Base-by-base conservation (phyloP, 345 rosid species). In the Psidium friedrichsthalianum region DNA sequence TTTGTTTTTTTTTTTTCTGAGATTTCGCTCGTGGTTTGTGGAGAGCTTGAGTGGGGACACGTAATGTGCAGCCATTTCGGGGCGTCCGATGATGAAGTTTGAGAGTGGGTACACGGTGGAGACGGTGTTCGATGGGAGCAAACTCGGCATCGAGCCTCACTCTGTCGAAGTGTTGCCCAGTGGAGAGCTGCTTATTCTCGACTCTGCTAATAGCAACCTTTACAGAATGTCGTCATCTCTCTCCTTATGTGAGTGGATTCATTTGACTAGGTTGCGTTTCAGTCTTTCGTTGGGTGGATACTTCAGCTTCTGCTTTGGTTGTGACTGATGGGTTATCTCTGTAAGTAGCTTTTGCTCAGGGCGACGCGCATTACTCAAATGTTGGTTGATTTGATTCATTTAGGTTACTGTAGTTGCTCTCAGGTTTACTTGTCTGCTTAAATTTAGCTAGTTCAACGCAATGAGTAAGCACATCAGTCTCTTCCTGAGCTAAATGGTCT, bases 121-220 rank as follows among this genome's bases (percentile, higher is more conserved):
- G 90, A 98, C 99, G 1, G 98, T 98, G 86, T 96, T 98, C 88
- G 99, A 98, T 83, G 99, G 99, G 86, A 98, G 99, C 88, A 98
- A 96, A 86, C 98, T 96, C 44, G 99, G 99, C 55, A 90, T 96
- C 56, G 99, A 96, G 89, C 99, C 99, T 47, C 90, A 92, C 87
- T 88, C 97, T 0, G 92, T 98, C 29, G 98, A 98, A 86, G 93
- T 96, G 82, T 87, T 95, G 89, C 95, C 99, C 1, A 90, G 89
- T 64, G 99, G 98, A 24, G 99, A 98, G 90, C 89, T 98, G 56
- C 94, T 98, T 53, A 91, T 98, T 89, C 90, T 98, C 87, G 99
- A 98, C 88, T 94, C 98, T 87, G 93, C 93, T 85, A 97, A 95
- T 55, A 97, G 96, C 90, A 97, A 97, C 90, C 87, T 98, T 64